Conservation (phyloP, 768 basidiomycete species). For the Auricularia cornea region DNA sequence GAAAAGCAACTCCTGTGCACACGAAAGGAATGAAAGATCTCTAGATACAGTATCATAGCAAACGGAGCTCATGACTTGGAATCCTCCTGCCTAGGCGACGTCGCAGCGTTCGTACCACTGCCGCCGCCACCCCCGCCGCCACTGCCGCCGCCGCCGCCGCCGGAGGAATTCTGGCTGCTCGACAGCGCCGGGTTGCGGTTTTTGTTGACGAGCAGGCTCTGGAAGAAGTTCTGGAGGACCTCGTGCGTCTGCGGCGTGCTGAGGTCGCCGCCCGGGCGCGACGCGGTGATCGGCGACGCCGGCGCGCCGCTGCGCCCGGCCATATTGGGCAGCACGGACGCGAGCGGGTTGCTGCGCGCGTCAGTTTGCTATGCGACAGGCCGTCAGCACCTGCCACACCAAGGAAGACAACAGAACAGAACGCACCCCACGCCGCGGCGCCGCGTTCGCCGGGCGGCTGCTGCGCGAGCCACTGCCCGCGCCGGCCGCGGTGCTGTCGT, state of each 20-base stretch:
- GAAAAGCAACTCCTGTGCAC: too few species aligned
- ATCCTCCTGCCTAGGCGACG: background rate
- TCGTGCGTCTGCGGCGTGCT: slow-evolving; percentile 52
- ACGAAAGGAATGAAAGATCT: too few species aligned
- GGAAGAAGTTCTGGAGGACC: slow-evolving; percentile 82
- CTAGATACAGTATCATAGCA: too few species aligned
- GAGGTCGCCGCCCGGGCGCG: background rate
- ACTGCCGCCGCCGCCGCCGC: too few species aligned
- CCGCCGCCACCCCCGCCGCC: too few species aligned
- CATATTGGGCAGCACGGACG: background rate
- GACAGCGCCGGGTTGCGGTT: slow-evolving; percentile 30
- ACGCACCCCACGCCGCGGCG: slow-evolving; percentile 15
- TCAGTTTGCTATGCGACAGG: background rate
- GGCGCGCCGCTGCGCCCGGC: background rate
- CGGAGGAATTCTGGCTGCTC: background rate
- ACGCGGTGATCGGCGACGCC: background rate
- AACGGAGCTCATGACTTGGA: background rate
- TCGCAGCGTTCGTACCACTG: too few species aligned
- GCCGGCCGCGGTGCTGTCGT: background rate
- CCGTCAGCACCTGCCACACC: background rate
- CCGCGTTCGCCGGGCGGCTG: slow-evolving; percentile 14
- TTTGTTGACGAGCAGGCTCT: slow-evolving; percentile 65
- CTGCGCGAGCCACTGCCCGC: slow-evolving; percentile 13
- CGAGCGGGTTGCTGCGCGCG: background rate
- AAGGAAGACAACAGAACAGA: too few species aligned